These are phyloP conservation scores for Arthonia radiata DNA, from an alignment of 495 filamentous ascomycete species.

Conservation along the genomic window DNA sequence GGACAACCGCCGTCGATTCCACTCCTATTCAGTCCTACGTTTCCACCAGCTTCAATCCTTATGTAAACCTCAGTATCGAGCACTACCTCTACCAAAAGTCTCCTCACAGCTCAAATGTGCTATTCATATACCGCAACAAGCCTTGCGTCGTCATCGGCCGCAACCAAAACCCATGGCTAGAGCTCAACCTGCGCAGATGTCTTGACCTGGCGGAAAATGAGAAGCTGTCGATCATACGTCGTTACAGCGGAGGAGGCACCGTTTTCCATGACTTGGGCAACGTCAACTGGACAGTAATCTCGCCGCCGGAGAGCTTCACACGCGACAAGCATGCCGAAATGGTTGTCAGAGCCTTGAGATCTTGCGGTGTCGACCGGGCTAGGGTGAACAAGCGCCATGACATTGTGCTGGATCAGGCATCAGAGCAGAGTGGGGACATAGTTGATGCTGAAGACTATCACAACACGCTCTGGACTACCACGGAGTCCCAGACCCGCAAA, in stretches of 20 bases:
- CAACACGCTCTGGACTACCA: conserved; percentile 12
- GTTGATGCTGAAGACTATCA: conserved; percentile 11
- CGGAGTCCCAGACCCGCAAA: conserved; percentile 31
- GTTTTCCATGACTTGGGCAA: conserved; percentile 88
- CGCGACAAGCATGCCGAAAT: conserved; percentile 75
- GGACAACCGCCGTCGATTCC: too few relatives aligned
- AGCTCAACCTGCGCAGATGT: conserved; percentile 48
- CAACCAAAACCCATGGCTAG: conserved; percentile 94
- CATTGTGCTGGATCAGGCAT: conserved; percentile 51
- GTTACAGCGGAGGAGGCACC: conserved; percentile 69
- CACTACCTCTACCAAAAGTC: conserved; percentile 61
- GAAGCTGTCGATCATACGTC: conserved; percentile 34
- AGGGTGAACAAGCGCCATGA: conserved; percentile 80
- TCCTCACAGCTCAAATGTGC: conserved; percentile 39
- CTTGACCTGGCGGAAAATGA: conserved; percentile 12
- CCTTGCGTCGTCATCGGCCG: conserved; percentile 77
- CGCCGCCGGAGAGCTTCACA: conserved; percentile 45
- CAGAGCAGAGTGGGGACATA: conserved; percentile 2
- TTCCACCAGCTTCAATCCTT: conserved; percentile 50
- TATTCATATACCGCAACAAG: conserved; percentile 71
- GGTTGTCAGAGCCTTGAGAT: conserved; percentile 55
- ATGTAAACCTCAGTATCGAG: conserved; percentile 86
- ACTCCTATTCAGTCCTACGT: conserved; percentile 60
- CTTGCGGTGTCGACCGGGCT: conserved; percentile 22
- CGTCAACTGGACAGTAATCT: conserved; percentile 80